phyloP scores from a whole-genome alignment of 2,329 filamentous ascomycete species.

The Aquanectria penicillioides region DNA sequence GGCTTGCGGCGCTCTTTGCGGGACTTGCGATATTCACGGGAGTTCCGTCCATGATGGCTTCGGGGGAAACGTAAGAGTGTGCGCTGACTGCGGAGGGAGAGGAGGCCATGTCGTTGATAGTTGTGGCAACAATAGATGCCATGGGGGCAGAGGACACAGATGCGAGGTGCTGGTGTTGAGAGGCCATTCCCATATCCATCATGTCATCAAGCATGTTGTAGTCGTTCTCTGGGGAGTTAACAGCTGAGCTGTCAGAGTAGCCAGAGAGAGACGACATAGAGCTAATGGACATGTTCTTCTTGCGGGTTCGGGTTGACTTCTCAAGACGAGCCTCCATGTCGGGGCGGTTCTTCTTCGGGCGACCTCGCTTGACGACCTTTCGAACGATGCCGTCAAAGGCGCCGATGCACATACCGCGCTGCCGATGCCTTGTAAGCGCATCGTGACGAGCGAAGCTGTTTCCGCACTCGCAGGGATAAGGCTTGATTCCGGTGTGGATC shows the following conservation, averaged over 20 bases:
- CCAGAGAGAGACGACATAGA: constrained; percentile 65
- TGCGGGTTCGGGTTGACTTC: constrained; percentile 66
- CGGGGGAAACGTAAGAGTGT: constrained; percentile 60
- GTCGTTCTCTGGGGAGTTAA: constrained; percentile 62
- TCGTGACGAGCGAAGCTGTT: constrained; percentile 96
- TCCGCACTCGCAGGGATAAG: constrained; percentile 92
- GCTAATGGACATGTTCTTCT: constrained; percentile 61
- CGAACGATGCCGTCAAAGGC: constrained; percentile 83
- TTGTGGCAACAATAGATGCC: constrained; percentile 46
- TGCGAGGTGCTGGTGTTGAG: constrained; percentile 41
- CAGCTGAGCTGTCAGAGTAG: constrained; percentile 66
- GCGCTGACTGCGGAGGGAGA: constrained; percentile 53
- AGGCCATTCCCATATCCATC: constrained; percentile 53
- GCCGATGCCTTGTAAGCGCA: constrained; percentile 90
- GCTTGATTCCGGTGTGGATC: constrained; percentile 96
- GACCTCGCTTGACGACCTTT: constrained; percentile 70
- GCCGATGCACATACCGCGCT: constrained; percentile 95
- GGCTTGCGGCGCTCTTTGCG: constrained; percentile 60
- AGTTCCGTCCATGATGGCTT: constrained; percentile 52
- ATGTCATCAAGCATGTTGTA: constrained; percentile 60
- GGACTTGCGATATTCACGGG: constrained; percentile 57
- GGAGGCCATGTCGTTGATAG: constrained; percentile 44
- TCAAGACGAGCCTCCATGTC: constrained; percentile 66
- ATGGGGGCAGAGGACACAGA: constrained; percentile 59
- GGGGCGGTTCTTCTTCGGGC: constrained; percentile 70